Evolutionary conservation across 1,284 basidiomycete genomes (phyloP).

Genomic region (Cutaneotrichosporon arboriforme): DNA sequence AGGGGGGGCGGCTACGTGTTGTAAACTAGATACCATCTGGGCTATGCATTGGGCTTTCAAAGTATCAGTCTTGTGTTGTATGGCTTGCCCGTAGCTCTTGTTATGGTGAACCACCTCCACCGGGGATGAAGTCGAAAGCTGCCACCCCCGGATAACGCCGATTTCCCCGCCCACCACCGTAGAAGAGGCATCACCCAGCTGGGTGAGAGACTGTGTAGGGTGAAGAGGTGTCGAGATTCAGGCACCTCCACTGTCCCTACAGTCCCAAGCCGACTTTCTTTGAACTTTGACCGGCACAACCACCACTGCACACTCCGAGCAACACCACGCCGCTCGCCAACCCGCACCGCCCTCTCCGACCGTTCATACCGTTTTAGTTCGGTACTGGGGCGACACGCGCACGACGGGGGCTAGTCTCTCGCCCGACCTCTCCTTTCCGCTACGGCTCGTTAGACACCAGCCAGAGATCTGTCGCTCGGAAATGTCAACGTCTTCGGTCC

Average conservation of each 20-base stretch:
- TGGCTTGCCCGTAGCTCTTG: neutral
- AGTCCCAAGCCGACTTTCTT: neutral
- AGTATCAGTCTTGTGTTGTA: neutral
- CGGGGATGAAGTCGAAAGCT: neutral
- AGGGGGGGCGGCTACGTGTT: neutral
- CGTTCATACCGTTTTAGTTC: no score
- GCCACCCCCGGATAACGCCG: constrained; percentile 4
- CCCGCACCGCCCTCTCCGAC: no score
- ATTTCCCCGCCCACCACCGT: neutral
- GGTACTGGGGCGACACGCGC: no score
- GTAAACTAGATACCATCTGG: no score
- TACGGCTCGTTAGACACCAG: no score
- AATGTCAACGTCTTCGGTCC: constrained; percentile 3
- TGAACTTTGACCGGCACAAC: no score
- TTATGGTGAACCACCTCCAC: neutral
- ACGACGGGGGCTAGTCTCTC: no score
- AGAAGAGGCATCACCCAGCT: no score
- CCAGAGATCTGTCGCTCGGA: no score
- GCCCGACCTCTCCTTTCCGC: neutral
- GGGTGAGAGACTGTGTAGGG: no score
- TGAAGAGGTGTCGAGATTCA: neutral
- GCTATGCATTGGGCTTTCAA: neutral
- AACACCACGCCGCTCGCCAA: no score
- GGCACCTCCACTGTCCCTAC: constrained; percentile 3
- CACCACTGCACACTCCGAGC: no score